Base-by-base conservation (phyloP, 2,329 filamentous ascomycete genomes). In the Juglanconis oblonga region DNA sequence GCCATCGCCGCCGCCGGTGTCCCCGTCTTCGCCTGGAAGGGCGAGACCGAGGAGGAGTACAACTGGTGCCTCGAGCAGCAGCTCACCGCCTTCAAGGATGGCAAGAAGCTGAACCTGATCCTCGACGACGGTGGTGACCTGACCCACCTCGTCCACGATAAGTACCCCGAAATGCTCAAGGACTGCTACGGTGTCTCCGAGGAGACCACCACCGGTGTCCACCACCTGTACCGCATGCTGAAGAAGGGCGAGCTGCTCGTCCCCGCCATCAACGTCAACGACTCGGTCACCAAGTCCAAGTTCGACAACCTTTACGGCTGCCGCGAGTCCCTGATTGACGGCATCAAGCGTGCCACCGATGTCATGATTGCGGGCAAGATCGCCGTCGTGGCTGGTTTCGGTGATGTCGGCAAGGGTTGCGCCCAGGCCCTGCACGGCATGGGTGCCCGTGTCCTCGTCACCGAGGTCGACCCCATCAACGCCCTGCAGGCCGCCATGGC, bases 341-440 rank as follows among this genome's bases (percentile, higher is more conserved):
- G 95, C 78, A 98, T 99, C 88, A 99, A 98, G 91, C 94, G 94
- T 83, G 94, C 95, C 72, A 99, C 95, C 79, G 94, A 99, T 84
- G 95, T 98, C 80, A 99, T 99, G 95, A 94, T 98, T 85, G 95
- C 95, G 74, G 95, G 95, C 79, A 98, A 99, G 90, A 87, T 97
- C 73, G 92, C 91, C 68, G 93, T 98, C 69, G 95, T 99, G 69
- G 95, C 95, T 73, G 95, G 95, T 78, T 99, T 89, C 84, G 94
- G 94, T 88, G 94, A 99, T 81, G 95, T 99, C 78, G 94, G 94
- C 78, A 99, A 99, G 89, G 94, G 94, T 72, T 98, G 95, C 77
- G 93, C 94, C 73, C 86, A 95, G 83, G 94, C 94, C 74, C 92
- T 99, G 66, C 89, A 92, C 82, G 89, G 89, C 81, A 97, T 98